Conservation (phyloP, 805 yeast species). For the Saturnispora zaruensis region DNA sequence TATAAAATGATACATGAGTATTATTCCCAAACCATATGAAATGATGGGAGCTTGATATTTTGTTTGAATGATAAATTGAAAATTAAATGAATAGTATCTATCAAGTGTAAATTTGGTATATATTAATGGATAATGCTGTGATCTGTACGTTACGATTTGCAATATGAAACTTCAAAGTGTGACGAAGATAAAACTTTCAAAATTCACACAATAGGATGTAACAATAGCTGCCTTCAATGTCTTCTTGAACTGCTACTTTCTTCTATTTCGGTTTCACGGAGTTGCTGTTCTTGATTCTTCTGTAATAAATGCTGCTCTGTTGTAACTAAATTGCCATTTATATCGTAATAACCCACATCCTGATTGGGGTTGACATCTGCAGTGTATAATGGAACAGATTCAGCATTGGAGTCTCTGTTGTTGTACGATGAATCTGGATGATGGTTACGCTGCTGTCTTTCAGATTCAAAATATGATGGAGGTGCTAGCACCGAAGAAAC, state of each 20-base stretch:
- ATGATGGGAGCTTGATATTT: neutral
- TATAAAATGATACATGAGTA: too few relatives aligned
- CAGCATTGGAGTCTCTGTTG: constrained; percentile 28
- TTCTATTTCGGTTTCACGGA: neutral
- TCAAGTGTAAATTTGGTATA: neutral
- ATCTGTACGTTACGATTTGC: neutral
- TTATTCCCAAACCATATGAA: neutral
- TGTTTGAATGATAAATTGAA: too few relatives aligned
- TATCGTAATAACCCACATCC: constrained; percentile 75
- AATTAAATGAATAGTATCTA: neutral
- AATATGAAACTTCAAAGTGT: neutral
- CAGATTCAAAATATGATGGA: constrained; percentile 60
- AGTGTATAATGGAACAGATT: constrained; percentile 51
- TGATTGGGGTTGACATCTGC: constrained; percentile 53
- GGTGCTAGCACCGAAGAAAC: constrained; percentile 52
- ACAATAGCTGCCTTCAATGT: neutral
- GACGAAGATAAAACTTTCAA: neutral
- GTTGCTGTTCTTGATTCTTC: neutral
- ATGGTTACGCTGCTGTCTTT: neutral
- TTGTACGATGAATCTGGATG: constrained; percentile 21
- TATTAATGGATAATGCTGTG: neutral
- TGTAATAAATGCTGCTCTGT: neutral
- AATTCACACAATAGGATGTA: neutral
- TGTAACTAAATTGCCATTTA: constrained; percentile 42
- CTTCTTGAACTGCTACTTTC: neutral